Evolutionary conservation across 768 basidiomycete genomes (phyloP), one percentile per base, ranked within the genome.

Genomic region (Russula sp.): DNA sequence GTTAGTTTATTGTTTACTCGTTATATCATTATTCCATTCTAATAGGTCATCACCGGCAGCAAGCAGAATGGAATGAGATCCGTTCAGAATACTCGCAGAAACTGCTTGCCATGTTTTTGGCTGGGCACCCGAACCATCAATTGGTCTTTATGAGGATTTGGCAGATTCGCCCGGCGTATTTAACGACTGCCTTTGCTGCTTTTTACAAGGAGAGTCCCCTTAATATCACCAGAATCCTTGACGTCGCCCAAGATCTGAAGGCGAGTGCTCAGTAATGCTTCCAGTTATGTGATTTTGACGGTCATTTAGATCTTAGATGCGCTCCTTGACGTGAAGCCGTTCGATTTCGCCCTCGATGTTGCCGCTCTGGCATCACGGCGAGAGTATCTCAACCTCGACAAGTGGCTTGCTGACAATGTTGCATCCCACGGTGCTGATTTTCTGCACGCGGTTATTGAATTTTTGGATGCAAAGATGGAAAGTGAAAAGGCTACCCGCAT

Each of bases 141-240:
- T 83, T 99, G 10, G 94, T 98, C 61, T 98, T 98, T 77, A 94
- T 96, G 85, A 84, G 94, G 53, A 86, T 99, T 59, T 95, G 92
- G 89, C 91, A 95, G 70, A 88, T 91, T 48, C 85, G 94, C 70
- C 91, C 90, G 0, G 78, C 85, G 0, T 91, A 94, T 73, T 82
- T 98, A 55, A 87, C 93, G 5, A 82, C 86, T 60, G 92, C 93
- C 7, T 89, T 98, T 75, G 84, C 88, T 35, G 91, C 94, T 66
- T 95, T 94, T 71, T 97, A 98, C 74, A 83, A 88, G 53, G 93
- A 95, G 70, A 92, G 86, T 65, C 91, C 92, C 45, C 81, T 94
- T 59, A 97, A 98, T 71, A 92, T 98, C 59, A 94, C 93, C 16
- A 82, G 94, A 44, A 94, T 99, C 52, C 77, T 98, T 55, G 97